Evolutionary conservation across 805 yeast genomes (phyloP), one percentile per base, ranked within the genome.

Genomic region (Saccharomycopsis babjevae): DNA sequence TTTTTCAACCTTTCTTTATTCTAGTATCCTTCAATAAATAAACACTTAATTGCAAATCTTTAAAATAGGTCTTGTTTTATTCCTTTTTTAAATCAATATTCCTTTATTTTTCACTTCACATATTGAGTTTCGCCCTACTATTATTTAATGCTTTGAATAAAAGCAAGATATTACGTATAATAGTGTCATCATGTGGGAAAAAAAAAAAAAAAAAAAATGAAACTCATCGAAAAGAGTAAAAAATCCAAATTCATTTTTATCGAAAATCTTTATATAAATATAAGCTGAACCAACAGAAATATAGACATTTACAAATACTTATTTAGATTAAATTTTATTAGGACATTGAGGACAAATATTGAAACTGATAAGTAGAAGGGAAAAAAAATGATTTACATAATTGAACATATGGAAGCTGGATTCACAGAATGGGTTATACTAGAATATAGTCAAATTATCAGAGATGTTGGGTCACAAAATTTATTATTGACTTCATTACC

Each of bases 381-480:
- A 18, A 11, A 20, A 50, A 66, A 43, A 32, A 89, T 89, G 96
- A 90, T 89, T 73, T 93, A 91, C 78, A 83, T 94, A 59, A 91
- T 93, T 58, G 99, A 93, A 73, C 99, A 93, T 71, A 93, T 93
- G 97, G 99, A 93, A 73, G 88, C 84, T 63, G 98, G 97, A 0
- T 90, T 93, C 79, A 89, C 97, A 65, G 94, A 88, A 66, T 93
- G 99, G 99, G 98, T 93, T 52, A 80, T 82, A 34, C 77, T 94
- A 5, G 99, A 93, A 69, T 93, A 93, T 73, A 74, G 83, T 32
- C 89, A 88, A 68, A 92, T 93, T 62, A 82, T 91, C 56, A 77
- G 82, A 59, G 97, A 93, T 63, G 85, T 93, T 6, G 97, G 97
- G 1, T 74, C 77, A 20, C 85, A 83, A 32, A 89, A 91, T 70